phyloP scores from a whole-genome alignment of 371 early-diverging fungal species.

The Zancudomyces culisetae region DNA sequence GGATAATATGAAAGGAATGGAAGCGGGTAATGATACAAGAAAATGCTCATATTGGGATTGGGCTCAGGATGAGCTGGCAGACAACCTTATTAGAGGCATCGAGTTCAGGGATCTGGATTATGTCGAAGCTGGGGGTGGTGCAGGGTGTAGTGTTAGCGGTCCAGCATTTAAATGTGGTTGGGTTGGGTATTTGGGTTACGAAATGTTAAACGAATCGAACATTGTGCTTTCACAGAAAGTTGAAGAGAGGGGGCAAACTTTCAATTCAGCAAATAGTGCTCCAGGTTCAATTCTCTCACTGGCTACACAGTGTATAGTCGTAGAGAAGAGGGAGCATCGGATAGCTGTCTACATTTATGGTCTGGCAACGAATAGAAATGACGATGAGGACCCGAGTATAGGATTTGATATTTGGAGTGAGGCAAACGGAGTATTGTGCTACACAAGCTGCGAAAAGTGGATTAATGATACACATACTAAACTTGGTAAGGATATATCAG shows the following conservation, averaged over 20 bases:
- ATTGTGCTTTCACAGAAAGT: neutral
- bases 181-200: conserved; percentile 83
- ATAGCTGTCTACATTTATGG: neutral
- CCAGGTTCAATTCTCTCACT: neutral
- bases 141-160: neutral
- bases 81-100: neutral
- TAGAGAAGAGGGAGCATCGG: neutral
- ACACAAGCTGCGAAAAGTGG: neutral
- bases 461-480: conserved; percentile 3
- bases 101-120: neutral
- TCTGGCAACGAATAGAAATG: neutral
- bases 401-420: neutral
- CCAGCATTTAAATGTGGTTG: conserved; percentile 41
- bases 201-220: conserved; percentile 45
- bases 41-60: neutral
- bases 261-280: neutral
- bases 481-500: neutral
- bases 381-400: neutral
- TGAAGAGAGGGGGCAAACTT: neutral
- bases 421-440: neutral
- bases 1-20: neutral
- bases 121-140: neutral
- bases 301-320: neutral
- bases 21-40: neutral
- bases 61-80: neutral